Percentiles rank a stretch among this genome's conserved stretches.
Conservation (phyloP, 768 basidiomycete genomes). For the Boletus fagicola region DNA sequence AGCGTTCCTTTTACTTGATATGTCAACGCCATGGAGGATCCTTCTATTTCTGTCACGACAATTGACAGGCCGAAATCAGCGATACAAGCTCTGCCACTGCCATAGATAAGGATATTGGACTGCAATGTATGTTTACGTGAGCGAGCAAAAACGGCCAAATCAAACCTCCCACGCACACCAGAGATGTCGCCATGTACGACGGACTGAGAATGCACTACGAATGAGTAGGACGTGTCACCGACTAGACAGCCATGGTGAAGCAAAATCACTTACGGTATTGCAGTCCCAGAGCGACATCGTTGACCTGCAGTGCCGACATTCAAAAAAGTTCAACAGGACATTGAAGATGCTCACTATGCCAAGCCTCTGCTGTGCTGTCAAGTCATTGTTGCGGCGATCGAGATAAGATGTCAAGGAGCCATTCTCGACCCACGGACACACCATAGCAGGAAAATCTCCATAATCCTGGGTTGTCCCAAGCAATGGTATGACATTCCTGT, state of each 20-base stretch:
- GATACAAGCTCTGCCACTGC: constrained; percentile 40
- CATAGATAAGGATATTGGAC: constrained; percentile 48
- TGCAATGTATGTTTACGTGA: background rate
- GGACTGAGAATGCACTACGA: constrained; percentile 19
- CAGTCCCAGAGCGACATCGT: constrained; percentile 27
- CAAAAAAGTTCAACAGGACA: background rate
- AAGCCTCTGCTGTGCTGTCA: constrained; percentile 15
- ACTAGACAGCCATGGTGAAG: background rate
- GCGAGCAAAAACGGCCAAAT: background rate
- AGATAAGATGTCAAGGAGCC: constrained; percentile 28
- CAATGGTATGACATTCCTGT: constrained; percentile 32
- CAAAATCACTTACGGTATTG: constrained; percentile 23
- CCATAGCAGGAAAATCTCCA: constrained; percentile 33
- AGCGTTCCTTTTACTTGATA: constrained; percentile 38
- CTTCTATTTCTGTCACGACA: constrained; percentile 36
- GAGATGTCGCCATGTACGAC: constrained; percentile 29
- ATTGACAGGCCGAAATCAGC: constrained; percentile 49
- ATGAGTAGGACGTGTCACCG: background rate
- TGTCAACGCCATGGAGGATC: constrained; percentile 33
- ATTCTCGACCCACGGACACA: constrained; percentile 35
- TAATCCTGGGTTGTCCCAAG: constrained; percentile 28
- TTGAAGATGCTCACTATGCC: constrained; percentile 12
- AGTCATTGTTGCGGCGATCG: constrained; percentile 5
- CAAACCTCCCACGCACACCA: constrained; percentile 22
- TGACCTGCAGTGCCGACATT: constrained; percentile 14